A percentile compares a stretch with the other conserved stretches of the same genome.
Evolutionary conservation across 352 stramenopile genomes (phyloP).

Genomic region (Globisporangium echinulatum): DNA sequence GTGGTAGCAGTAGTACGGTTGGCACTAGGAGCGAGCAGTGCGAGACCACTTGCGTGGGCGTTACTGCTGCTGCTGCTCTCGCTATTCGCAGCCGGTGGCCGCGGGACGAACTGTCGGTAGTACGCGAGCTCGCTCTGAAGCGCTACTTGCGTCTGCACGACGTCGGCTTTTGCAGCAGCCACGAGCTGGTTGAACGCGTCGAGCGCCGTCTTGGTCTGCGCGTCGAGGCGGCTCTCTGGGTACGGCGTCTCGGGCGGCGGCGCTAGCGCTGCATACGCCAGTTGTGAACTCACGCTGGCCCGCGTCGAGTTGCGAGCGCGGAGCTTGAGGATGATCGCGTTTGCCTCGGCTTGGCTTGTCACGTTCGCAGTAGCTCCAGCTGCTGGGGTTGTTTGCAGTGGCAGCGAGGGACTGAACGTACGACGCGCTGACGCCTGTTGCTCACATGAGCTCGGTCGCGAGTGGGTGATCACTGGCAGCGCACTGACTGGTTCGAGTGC

Average conservation of each 20-base stretch:
- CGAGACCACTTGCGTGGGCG: too few species aligned
- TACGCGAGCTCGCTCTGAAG: constrained; percentile 49
- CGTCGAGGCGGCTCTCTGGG: constrained; percentile 27
- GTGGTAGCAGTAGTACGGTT: too few species aligned
- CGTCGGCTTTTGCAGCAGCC: constrained; percentile 26
- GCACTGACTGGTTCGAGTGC: constrained; percentile 11
- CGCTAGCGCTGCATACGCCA: neutral
- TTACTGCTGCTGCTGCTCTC: neutral
- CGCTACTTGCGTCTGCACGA: constrained; percentile 22
- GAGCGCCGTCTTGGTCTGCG: constrained; percentile 31
- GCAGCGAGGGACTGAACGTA: neutral
- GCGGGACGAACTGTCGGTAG: constrained; percentile 45
- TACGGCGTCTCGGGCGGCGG: constrained; percentile 11
- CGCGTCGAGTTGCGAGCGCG: constrained; percentile 16
- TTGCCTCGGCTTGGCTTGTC: constrained; percentile 23
- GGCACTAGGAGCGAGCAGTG: too few species aligned
- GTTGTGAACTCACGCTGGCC: neutral
- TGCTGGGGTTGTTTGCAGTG: too few species aligned
- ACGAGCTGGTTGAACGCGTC: constrained; percentile 55
- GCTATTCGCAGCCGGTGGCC: constrained; percentile 2
- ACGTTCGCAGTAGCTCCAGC: constrained; percentile 5
- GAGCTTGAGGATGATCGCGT: constrained; percentile 32
- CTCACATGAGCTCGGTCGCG: neutral
- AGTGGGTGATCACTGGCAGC: too few species aligned
- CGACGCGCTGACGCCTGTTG: neutral